A percentile compares a stretch with the other conserved stretches of the same genome.
Conservation (phyloP, 805 yeast species). For the Saccharomycopsis guyanensis region DNA sequence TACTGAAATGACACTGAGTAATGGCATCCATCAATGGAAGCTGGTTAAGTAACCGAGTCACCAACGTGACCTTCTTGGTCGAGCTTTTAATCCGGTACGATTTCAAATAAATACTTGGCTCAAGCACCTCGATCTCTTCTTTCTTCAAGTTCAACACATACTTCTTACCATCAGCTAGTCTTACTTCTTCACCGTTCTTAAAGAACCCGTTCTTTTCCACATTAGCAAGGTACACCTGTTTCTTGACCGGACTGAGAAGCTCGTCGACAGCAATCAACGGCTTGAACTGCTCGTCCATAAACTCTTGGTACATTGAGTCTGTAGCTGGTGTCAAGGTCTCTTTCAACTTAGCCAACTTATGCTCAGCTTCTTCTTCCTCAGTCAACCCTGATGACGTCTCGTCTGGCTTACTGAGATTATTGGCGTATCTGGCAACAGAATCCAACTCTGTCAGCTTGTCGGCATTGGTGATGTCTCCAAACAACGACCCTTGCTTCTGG, state of each 20-base stretch:
- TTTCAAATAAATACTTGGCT: slow-evolving; percentile 78
- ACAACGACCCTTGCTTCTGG: slow-evolving; percentile 50
- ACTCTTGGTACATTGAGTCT: slow-evolving; percentile 37
- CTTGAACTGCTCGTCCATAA: slow-evolving; percentile 35
- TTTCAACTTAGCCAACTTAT: slow-evolving; percentile 23
- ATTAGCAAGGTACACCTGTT: slow-evolving; percentile 51
- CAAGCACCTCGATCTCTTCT: slow-evolving; percentile 69
- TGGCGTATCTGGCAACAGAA: slow-evolving; percentile 1
- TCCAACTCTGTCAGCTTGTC: slow-evolving; percentile 56
- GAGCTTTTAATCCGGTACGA: slow-evolving; percentile 83
- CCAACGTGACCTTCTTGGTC: slow-evolving; percentile 77
- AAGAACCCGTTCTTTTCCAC: slow-evolving; percentile 60
- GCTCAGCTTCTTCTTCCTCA: slow-evolving; percentile 24
- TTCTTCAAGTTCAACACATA: slow-evolving; percentile 51
- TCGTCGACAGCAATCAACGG: slow-evolving; percentile 49
- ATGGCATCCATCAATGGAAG: slow-evolving; percentile 71
- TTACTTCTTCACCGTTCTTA: slow-evolving; percentile 46
- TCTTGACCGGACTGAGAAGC: slow-evolving; percentile 64
- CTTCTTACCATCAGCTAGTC: slow-evolving; percentile 32
- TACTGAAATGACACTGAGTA: slow-evolving; percentile 84
- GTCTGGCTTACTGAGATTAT: background rate
- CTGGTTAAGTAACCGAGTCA: slow-evolving; percentile 68
- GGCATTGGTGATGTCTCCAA: slow-evolving; percentile 78
- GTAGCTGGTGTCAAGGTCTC: slow-evolving; percentile 27
- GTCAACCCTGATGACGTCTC: slow-evolving; percentile 8